Evolutionary conservation across 768 basidiomycete genomes (phyloP).

Genomic region (Serendipita sp.): DNA sequence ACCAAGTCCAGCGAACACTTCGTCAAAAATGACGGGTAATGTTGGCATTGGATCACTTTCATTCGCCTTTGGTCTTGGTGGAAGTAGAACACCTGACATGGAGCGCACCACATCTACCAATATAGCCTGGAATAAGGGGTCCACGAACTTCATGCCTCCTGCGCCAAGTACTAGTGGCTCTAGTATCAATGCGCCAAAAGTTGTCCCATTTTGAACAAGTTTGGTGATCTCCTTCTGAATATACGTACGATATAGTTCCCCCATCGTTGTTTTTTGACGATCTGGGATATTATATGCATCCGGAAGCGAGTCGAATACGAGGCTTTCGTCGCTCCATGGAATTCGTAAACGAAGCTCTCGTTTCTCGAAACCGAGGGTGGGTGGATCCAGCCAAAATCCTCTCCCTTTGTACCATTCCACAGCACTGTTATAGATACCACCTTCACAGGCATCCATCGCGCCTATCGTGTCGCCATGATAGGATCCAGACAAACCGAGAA

Average conservation of each 20-base stretch:
- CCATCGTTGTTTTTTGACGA: slow-evolving; percentile 47
- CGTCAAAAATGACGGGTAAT: slow-evolving; percentile 86
- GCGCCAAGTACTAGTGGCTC: slow-evolving; percentile 92
- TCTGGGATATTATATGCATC: slow-evolving; percentile 54
- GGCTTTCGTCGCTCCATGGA: slow-evolving; percentile 16
- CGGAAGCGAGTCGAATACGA: slow-evolving; percentile 31
- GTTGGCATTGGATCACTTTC: slow-evolving; percentile 20
- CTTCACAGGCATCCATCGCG: slow-evolving; percentile 85
- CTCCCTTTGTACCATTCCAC: slow-evolving; percentile 93
- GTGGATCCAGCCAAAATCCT: slow-evolving; percentile 89
- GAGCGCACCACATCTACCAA: slow-evolving; percentile 64
- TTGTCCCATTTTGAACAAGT: slow-evolving; percentile 24
- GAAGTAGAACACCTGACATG: slow-evolving; percentile 19
- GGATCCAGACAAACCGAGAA: slow-evolving; percentile 78
- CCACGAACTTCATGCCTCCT: slow-evolving; percentile 93
- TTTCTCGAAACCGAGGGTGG: slow-evolving; percentile 51
- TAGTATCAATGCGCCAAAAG: slow-evolving; percentile 53
- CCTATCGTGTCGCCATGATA: slow-evolving; percentile 98
- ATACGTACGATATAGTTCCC: slow-evolving; percentile 42
- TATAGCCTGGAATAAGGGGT: slow-evolving; percentile 87
- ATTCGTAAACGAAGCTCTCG: slow-evolving; percentile 21
- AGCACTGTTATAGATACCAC: slow-evolving; percentile 55
- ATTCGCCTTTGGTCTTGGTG: slow-evolving; percentile 13
- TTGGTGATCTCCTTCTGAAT: slow-evolving; percentile 36
- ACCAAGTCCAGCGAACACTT: slow-evolving; percentile 88